These are phyloP conservation scores for Candida nanaspora DNA, from an alignment of 805 yeast species.

Conservation along the genomic window DNA sequence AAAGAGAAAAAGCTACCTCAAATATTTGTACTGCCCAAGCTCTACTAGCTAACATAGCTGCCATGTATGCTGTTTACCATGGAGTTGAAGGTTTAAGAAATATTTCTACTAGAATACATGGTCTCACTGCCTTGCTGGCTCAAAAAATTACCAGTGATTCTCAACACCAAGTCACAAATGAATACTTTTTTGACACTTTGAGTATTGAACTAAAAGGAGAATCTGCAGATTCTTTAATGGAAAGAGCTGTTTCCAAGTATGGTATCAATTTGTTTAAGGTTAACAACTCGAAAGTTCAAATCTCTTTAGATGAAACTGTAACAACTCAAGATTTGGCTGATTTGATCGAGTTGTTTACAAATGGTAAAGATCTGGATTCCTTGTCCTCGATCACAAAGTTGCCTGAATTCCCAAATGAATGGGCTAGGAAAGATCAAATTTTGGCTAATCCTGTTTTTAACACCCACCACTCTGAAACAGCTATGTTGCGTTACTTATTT, in stretches of 20 bases:
- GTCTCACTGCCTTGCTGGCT: conserved; percentile 69
- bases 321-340: conserved; percentile 50
- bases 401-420: conserved; percentile 43
- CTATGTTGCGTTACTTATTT: conserved; percentile 87
- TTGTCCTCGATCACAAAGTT: conserved; percentile 22
- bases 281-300: conserved; percentile 50
- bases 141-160: conserved; percentile 34
- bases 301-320: conserved; percentile 91
- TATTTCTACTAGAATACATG: conserved; percentile 73
- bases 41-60: conserved; percentile 87
- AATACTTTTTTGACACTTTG: conserved; percentile 81
- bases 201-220: conserved; percentile 49
- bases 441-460: conserved; percentile 76
- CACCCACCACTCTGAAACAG: conserved; percentile 86
- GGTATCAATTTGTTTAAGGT: conserved; percentile 75
- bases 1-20: conserved; percentile 95
- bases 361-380: conserved; percentile 13
- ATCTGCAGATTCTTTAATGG: conserved; percentile 49
- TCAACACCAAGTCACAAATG: conserved; percentile 46
- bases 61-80: conserved; percentile 94
- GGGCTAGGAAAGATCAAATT: conserved; percentile 50
- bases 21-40: conserved; percentile 99
- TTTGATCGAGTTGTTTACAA: conserved; percentile 57
- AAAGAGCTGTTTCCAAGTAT: conserved; percentile 48
- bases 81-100: conserved; percentile 80